phyloP scores from a whole-genome alignment of 2,329 filamentous ascomycete genomes.

The Exophiala oligosperma region DNA sequence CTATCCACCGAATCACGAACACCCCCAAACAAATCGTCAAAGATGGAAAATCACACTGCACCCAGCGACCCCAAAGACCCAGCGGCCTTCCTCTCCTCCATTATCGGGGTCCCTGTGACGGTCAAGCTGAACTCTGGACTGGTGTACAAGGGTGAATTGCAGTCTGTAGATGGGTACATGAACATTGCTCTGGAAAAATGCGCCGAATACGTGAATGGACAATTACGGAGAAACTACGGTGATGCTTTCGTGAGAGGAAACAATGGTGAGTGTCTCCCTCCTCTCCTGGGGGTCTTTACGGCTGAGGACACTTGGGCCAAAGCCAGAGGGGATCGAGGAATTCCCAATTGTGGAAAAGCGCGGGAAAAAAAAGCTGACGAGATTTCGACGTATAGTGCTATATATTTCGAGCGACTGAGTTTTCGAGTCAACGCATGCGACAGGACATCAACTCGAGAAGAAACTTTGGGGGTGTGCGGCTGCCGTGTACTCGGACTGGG shows the following conservation, averaged over 20 bases:
- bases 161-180: conserved; percentile 99
- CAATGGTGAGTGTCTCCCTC: conserved; percentile 63
- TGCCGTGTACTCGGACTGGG: no score
- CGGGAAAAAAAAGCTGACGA: no score
- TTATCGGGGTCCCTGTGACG: conserved; percentile 89
- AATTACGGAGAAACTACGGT: conserved; percentile 78
- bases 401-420: conserved; percentile 25
- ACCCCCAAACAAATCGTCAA: not conserved
- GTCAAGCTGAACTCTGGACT: conserved; percentile 99
- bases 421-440: no score
- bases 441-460: no score
- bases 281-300: no score
- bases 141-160: conserved; percentile 94
- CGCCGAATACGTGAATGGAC: conserved; percentile 84
- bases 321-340: no score
- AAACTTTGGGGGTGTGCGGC: no score
- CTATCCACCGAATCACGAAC: not conserved
- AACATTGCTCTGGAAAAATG: conserved; percentile 98
- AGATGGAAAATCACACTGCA: conserved; percentile 23
- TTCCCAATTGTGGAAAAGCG: no score
- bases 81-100: conserved; percentile 87
- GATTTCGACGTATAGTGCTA: conserved; percentile 14
- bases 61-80: conserved; percentile 66
- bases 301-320: no score
- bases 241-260: conserved; percentile 96